phyloP scores from a whole-genome alignment of 2,329 filamentous ascomycete species.

The Aureobasidium sp. region DNA sequence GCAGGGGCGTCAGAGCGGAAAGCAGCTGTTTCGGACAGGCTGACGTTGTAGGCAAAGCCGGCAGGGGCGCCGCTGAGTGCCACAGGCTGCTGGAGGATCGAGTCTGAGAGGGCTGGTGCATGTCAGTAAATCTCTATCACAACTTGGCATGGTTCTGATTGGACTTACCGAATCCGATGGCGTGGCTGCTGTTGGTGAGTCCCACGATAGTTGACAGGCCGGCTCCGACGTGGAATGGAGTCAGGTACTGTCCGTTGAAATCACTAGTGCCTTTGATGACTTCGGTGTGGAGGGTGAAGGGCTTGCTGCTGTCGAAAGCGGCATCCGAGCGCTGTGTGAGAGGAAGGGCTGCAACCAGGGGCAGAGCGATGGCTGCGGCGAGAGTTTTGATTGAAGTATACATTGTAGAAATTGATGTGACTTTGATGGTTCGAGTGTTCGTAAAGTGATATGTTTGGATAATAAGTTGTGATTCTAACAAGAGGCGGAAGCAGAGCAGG shows the following conservation, averaged over 20 bases:
- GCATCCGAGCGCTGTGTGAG: background rate
- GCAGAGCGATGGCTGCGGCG: conserved; percentile 2
- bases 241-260: background rate
- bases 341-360: conserved; percentile 5
- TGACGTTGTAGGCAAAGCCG: conserved; percentile 9
- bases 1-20: conserved; percentile 1
- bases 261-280: background rate
- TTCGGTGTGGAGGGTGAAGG: conserved; percentile 13
- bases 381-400: conserved; percentile 11
- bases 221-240: conserved; percentile 12
- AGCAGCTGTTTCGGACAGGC: background rate
- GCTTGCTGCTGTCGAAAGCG: conserved; percentile 14
- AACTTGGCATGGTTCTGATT: background rate
- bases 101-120: background rate
- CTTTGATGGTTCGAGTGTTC: background rate
- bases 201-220: background rate
- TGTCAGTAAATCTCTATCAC: background rate
- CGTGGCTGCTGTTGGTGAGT: background rate
- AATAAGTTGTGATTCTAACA: background rate
- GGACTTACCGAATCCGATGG: conserved; percentile 11
- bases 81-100: conserved; percentile 3
- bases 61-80: background rate
- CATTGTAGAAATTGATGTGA: background rate
- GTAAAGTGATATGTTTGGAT: background rate
- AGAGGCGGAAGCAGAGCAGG: background rate